Percentiles rank a stretch among this genome's conserved stretches.
Evolutionary conservation across 176 grass and related monocot genomes (phyloP).

Genomic region (Echinochloa phyllopogon): DNA sequence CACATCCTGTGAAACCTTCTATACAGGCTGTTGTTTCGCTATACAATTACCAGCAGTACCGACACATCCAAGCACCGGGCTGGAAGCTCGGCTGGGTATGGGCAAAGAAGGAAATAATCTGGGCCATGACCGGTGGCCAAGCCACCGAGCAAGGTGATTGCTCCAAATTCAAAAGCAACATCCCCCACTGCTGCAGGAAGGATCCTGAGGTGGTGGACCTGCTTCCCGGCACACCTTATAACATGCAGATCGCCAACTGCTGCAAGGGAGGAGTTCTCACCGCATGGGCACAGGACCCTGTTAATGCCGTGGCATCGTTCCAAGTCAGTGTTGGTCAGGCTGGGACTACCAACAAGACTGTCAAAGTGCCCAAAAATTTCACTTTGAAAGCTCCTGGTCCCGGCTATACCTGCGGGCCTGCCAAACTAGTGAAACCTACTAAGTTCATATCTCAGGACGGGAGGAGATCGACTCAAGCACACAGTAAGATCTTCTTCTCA

Average conservation of each 20-base stretch:
- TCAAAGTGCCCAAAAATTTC: constrained; percentile 56
- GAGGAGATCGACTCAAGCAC: constrained; percentile 72
- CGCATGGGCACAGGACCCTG: constrained; percentile 70
- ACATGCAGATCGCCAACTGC: constrained; percentile 73
- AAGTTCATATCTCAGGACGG: constrained; percentile 68
- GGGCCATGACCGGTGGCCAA: constrained; percentile 72
- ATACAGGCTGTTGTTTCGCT: constrained; percentile 72
- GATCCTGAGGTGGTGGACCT: constrained; percentile 72
- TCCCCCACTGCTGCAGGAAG: constrained; percentile 76
- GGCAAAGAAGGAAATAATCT: constrained; percentile 82
- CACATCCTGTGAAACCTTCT: constrained; percentile 14
- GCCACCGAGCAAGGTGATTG: constrained; percentile 84
- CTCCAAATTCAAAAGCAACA: constrained; percentile 67
- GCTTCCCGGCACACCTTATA: constrained; percentile 72
- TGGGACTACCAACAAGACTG: constrained; percentile 66
- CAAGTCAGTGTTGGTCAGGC: constrained; percentile 72
- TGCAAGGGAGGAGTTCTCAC: constrained; percentile 78
- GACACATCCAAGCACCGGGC: constrained; percentile 74
- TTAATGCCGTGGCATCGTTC: constrained; percentile 65
- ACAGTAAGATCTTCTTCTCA: constrained; percentile 47
- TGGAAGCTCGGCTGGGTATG: constrained; percentile 83
- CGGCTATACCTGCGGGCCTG: constrained; percentile 69
- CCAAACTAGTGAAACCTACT: constrained; percentile 62
- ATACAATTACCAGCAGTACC: constrained; percentile 86
- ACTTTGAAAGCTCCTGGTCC: constrained; percentile 63